These are phyloP conservation scores for Tuber aestivum DNA, from an alignment of 495 filamentous ascomycete genomes.

Conservation along the genomic window DNA sequence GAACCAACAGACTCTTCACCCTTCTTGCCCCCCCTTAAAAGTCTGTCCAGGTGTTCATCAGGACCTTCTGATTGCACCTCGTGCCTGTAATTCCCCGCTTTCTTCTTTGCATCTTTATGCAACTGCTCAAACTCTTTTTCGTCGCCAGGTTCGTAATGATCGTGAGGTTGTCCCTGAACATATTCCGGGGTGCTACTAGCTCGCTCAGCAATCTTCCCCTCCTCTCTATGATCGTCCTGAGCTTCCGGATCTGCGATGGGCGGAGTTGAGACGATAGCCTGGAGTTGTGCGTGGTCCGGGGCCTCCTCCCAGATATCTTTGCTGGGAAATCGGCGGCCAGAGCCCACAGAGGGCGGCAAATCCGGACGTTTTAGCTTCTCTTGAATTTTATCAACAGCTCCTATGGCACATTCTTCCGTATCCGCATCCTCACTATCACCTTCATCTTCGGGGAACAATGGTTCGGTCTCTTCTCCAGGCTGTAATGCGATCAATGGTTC, in stretches of 20 bases:
- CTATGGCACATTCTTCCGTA: conserved; percentile 43
- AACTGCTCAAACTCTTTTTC: conserved; percentile 42
- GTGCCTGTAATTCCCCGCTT: conserved; percentile 41
- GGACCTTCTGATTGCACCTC: conserved; percentile 22
- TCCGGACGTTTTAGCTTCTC: conserved; percentile 62
- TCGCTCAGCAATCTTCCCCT: conserved; percentile 47
- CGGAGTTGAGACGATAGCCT: conserved; percentile 78
- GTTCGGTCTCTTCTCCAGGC: conserved; percentile 90
- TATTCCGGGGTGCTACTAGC: conserved; percentile 25
- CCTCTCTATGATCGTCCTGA: conserved; percentile 48
- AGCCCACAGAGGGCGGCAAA: conserved; percentile 46
- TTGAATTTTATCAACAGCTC: conserved; percentile 14
- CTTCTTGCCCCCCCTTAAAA: conserved; percentile 47
- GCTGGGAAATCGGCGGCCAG: conserved; percentile 73
- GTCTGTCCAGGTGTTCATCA: conserved; percentile 46
- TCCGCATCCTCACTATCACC: conserved; percentile 58
- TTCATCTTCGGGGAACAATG: conserved; percentile 83
- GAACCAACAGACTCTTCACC: conserved; percentile 40
- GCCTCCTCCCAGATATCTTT: conserved; percentile 97
- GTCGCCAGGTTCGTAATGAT: conserved; percentile 45
- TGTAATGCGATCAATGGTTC: conserved; percentile 57
- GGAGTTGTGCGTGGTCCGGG: conserved; percentile 74
- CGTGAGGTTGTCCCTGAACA: conserved; percentile 36
- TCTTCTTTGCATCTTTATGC: conserved; percentile 44
- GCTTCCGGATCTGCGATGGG: conserved; percentile 54